phyloP scores from a whole-genome alignment of 345 rosid species.

The Erodium maritimum region DNA sequence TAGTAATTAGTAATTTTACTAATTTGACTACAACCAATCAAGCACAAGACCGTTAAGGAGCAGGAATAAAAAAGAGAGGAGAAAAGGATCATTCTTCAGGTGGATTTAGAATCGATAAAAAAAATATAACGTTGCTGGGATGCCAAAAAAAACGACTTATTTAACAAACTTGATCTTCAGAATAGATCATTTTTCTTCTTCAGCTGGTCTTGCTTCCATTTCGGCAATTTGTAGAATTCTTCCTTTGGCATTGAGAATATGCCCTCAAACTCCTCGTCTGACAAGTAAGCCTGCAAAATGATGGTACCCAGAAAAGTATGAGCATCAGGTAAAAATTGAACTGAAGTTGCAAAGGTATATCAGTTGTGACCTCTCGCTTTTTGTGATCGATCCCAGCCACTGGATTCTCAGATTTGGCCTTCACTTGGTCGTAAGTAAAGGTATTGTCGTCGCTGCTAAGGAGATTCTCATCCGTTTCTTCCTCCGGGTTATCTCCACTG shows the following conservation, averaged over 20 bases:
- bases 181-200: constrained; percentile 80
- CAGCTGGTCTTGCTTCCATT: constrained; percentile 94
- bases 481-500: constrained; percentile 15
- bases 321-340: background rate
- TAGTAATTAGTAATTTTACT: too few species aligned
- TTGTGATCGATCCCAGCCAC: constrained; percentile 86
- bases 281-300: constrained; percentile 57
- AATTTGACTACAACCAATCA: background rate
- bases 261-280: constrained; percentile 65
- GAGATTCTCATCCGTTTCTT: constrained; percentile 27
- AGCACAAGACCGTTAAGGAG: too few species aligned
- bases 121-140: background rate
- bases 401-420: constrained; percentile 74
- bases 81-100: too few species aligned
- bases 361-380: constrained; percentile 63
- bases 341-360: background rate
- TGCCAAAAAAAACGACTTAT: too few species aligned
- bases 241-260: constrained; percentile 67
- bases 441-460: constrained; percentile 22
- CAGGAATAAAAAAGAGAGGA: too few species aligned
- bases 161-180: constrained; percentile 17
- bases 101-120: too few species aligned
- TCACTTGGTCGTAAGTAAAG: constrained; percentile 80
- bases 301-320: background rate
- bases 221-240: constrained; percentile 68